Base-by-base conservation (phyloP, 2,329 filamentous ascomycete species). In the Ascochyta clinopodiicola region DNA sequence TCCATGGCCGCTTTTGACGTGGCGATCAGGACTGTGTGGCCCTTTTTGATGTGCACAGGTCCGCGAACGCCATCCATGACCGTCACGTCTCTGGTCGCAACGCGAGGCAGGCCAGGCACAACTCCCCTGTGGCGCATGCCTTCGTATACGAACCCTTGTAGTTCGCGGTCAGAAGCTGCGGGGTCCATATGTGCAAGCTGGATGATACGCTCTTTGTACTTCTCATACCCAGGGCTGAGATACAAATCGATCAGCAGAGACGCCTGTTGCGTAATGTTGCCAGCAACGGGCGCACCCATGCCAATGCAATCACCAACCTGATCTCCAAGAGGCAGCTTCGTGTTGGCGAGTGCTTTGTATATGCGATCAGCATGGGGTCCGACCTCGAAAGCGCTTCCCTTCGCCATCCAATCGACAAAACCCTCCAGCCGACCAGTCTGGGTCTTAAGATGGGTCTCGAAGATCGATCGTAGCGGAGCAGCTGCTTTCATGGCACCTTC, bases 391-490 rank as follows among this genome's bases (percentile, higher is more conserved):
- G 84, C 77, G 75, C 88, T 89, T 63, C 68, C 69, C 42, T 72
- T 71, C 22, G 69, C 69, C 60, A 71, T 65, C 68, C 67, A 71
- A 50, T 71, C 67, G 7, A 91, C 85, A 5, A 88, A 78, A 17
- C 84, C 80, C 57, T 72, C 69, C 4, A 65, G 58, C 80, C 80
- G 2, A 84, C 84, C 10, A 81, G 84, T 63, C 86, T 82, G 27
- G 82, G 81, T 51, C 90, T 77, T 5, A 85, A 82, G 74, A 86
- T 93, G 6, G 82, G 86, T 75, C 87, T 89, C 62, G 82, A 83
- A 0, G 85, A 64, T 94, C 88, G 7, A 86, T 72, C 70, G 89
- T 84, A 67, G 86, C 82, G 79, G 89, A 89, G 59, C 91, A 81
- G 68, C 82, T 80, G 15, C 70, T 60, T 78, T 76, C 52, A 72